Evolutionary conservation across 2,329 filamentous ascomycete species (phyloP).

Genomic region (Graphiopsis chlorocephala): DNA sequence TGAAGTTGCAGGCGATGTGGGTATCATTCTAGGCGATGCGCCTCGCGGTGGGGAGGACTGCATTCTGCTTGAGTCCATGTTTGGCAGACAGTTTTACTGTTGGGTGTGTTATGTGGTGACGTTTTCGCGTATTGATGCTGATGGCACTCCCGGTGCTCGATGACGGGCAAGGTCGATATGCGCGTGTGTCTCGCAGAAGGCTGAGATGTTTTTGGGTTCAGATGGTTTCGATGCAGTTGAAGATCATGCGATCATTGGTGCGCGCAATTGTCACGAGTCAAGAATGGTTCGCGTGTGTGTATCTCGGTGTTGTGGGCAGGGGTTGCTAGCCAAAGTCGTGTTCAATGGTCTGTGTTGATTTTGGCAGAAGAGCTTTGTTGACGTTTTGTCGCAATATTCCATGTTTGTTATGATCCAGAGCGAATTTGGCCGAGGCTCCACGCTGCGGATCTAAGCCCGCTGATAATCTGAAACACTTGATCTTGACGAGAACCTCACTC

Average conservation of each 20-base stretch:
- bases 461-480: not conserved
- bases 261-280: not conserved
- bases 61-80: slow-evolving; percentile 15
- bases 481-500: slow-evolving; percentile 1
- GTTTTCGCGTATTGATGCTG: not conserved
- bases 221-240: not conserved
- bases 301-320: not conserved
- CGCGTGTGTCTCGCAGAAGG: not conserved
- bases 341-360: not conserved
- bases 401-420: not conserved
- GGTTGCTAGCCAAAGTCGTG: not conserved
- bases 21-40: not conserved
- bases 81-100: not conserved
- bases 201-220: not conserved
- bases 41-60: slow-evolving; percentile 13
- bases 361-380: not conserved
- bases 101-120: not conserved
- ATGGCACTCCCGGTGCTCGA: not conserved
- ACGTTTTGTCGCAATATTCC: not conserved
- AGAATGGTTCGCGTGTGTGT: not conserved
- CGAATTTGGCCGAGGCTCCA: slow-evolving; percentile 1
- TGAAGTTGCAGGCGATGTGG: slow-evolving; percentile 6
- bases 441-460: slow-evolving; percentile 1
- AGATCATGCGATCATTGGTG: not conserved
- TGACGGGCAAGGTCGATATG: not conserved